Percentiles rank a stretch among this genome's conserved stretches.
Conservation (phyloP, 2,329 filamentous ascomycete genomes). For the Ophiostoma triangulosporum region DNA sequence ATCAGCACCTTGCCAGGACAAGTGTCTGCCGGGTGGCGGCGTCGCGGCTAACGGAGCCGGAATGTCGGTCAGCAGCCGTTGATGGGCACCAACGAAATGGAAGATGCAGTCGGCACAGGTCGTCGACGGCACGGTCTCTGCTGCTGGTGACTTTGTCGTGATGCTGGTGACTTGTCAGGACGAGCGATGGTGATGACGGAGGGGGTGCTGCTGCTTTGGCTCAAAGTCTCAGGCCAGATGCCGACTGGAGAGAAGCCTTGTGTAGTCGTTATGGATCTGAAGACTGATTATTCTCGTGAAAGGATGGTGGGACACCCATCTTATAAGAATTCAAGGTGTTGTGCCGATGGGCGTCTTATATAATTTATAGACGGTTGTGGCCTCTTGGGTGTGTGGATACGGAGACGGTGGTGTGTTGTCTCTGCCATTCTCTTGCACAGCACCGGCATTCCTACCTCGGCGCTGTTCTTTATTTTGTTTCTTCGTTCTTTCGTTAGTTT, state of each 20-base stretch:
- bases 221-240: too few species aligned
- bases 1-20: neutral
- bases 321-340: neutral
- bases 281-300: neutral
- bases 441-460: too few species aligned
- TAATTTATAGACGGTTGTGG: neutral
- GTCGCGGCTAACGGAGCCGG: neutral
- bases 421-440: neutral
- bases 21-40: neutral
- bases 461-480: neutral
- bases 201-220: neutral
- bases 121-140: neutral
- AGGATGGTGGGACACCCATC: neutral
- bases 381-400: constrained; percentile 2
- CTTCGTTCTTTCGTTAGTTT: neutral
- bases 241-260: too few species aligned
- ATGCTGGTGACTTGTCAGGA: neutral
- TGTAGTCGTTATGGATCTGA: too few species aligned
- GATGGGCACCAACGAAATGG: neutral
- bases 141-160: neutral
- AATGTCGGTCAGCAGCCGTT: neutral
- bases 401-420: neutral
- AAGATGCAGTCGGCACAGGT: neutral
- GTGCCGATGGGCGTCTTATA: constrained; percentile 1
- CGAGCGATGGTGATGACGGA: neutral